phyloP scores from a whole-genome alignment of 1,284 basidiomycete genomes.

The Lentinula novae-zelandiae region DNA sequence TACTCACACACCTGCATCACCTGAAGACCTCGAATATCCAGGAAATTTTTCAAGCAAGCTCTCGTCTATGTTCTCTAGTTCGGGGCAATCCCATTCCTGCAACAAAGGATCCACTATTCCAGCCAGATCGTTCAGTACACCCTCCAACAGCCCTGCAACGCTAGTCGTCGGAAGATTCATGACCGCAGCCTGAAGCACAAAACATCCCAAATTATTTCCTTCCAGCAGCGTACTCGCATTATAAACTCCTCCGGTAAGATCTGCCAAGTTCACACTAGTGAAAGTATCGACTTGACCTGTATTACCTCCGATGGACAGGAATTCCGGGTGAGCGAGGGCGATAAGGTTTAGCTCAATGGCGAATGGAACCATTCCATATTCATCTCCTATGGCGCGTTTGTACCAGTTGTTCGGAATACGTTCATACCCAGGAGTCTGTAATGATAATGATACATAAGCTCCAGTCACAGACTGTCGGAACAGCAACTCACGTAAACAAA shows the following conservation, averaged over 20 bases:
- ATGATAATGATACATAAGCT: neutral
- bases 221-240: neutral
- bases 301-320: conserved; percentile 1
- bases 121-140: neutral
- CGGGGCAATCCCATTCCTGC: neutral
- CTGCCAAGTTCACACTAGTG: neutral
- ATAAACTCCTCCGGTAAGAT: neutral
- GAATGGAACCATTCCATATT: neutral
- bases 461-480: too few species aligned
- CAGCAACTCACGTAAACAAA: neutral
- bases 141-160: neutral
- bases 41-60: neutral
- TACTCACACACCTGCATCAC: too few species aligned
- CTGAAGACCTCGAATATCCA: conserved; percentile 22
- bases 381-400: neutral
- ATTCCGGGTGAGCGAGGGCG: neutral
- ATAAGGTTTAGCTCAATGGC: neutral
- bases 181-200: neutral
- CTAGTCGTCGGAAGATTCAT: neutral
- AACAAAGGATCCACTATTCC: neutral
- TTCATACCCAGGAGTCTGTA: neutral
- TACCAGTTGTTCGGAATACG: neutral
- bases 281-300: neutral
- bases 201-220: neutral
- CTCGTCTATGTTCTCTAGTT: neutral